Evolutionary conservation across 139 green algal genomes (phyloP).

Genomic region (Edaphochlamys debaryana): DNA sequence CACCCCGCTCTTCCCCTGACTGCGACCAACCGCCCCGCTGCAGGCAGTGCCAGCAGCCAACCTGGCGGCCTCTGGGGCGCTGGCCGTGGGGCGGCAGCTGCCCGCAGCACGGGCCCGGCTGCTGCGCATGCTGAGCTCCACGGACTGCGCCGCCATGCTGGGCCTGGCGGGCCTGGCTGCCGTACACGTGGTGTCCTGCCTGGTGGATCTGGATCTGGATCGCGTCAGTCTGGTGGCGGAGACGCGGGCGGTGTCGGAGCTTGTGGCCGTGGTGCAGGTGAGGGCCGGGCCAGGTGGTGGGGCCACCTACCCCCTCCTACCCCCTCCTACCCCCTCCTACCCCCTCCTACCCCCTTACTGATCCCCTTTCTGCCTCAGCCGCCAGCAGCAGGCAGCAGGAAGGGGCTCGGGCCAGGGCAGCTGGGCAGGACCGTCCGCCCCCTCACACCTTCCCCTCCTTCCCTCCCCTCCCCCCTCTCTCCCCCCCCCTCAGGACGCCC

Average conservation of each 20-base stretch:
- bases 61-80: conserved; percentile 15
- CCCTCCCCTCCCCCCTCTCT: not conserved
- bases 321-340: no score
- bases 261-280: conserved; percentile 18
- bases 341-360: no score
- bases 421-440: no score
- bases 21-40: not conserved
- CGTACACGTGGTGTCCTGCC: conserved; percentile 19
- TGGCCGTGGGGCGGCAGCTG: not conserved
- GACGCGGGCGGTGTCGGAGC: conserved; percentile 9
- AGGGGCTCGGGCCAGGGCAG: no score
- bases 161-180: conserved; percentile 5
- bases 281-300: no score
- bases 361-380: not conserved
- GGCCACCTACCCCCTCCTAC: no score
- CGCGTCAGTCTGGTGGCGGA: not conserved
- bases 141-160: conserved; percentile 3
- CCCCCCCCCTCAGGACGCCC: not conserved
- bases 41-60: conserved; percentile 23
- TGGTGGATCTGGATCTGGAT: conserved; percentile 18
- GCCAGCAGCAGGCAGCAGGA: no score
- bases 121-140: not conserved
- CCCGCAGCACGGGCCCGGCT: not conserved
- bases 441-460: not conserved
- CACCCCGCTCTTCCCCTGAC: no score